Conservation (phyloP, 2,329 filamentous ascomycete species). For the Verticillium longisporum region DNA sequence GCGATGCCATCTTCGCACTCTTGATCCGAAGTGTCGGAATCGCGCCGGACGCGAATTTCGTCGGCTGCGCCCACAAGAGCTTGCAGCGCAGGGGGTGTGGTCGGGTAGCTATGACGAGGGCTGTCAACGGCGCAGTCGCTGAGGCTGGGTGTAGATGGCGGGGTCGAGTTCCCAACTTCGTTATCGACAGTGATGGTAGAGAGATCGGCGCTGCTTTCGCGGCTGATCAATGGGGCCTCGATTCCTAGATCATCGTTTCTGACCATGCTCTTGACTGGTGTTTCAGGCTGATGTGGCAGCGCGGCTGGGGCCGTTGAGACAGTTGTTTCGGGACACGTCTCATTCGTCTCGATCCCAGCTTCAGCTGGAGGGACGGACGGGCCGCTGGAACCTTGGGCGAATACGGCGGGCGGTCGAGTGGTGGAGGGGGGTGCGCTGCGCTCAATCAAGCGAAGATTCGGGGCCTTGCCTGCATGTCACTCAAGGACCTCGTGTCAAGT, state of each 20-base stretch:
- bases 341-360: slow-evolving; percentile 6
- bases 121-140: slow-evolving; percentile 12
- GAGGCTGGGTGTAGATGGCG: slow-evolving; percentile 15
- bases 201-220: slow-evolving; percentile 1
- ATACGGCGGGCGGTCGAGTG: slow-evolving; percentile 6
- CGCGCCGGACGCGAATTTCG: background rate
- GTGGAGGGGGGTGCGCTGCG: background rate
- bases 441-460: slow-evolving; percentile 10
- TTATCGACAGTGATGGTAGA: slow-evolving; percentile 9
- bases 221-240: background rate
- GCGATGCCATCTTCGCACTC: background rate
- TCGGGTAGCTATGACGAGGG: slow-evolving; percentile 12
- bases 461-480: slow-evolving; percentile 14
- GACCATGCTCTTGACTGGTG: background rate
- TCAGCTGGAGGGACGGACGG: slow-evolving; percentile 7
- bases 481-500: slow-evolving; percentile 42
- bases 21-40: background rate
- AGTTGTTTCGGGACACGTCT: slow-evolving; percentile 10
- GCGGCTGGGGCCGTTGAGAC: background rate
- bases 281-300: background rate
- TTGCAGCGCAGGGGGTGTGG: slow-evolving; percentile 9
- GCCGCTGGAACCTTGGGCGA: slow-evolving; percentile 5
- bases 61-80: background rate
- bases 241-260: background rate
- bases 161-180: slow-evolving; percentile 8